Evolutionary conservation across 345 rosid species (phyloP).

Genomic region (Litchi chinensis): DNA sequence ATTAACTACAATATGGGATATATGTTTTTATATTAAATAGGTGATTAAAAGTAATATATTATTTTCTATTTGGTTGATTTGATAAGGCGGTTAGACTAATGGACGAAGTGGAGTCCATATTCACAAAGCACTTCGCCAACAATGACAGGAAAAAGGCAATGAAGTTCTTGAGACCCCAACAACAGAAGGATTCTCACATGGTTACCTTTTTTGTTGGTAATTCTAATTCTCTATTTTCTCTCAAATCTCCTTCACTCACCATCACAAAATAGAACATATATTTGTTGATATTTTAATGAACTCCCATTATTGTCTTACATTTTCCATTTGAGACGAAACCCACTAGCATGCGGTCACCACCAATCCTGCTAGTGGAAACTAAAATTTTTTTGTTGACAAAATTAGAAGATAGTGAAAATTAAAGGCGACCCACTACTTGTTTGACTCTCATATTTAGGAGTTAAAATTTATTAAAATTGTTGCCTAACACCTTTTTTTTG

Average conservation of each 20-base stretch:
- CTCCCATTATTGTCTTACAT: not conserved
- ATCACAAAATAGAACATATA: not conserved
- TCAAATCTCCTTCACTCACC: not conserved
- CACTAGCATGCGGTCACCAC: not conserved
- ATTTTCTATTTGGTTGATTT: slow-evolving; percentile 15
- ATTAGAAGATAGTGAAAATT: not conserved
- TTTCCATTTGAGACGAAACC: not conserved
- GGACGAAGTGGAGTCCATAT: slow-evolving; percentile 98
- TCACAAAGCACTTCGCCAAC: slow-evolving; percentile 95
- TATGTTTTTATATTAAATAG: not conserved
- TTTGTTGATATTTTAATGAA: not conserved
- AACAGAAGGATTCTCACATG: slow-evolving; percentile 87
- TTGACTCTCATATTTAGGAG: not conserved
- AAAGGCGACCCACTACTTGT: not conserved
- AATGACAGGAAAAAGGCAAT: slow-evolving; percentile 96
- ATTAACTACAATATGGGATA: not conserved
- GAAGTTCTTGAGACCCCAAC: slow-evolving; percentile 93
- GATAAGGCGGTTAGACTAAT: slow-evolving; percentile 78
- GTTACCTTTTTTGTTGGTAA: slow-evolving; percentile 97
- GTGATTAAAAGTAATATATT: not conserved
- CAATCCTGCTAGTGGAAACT: not conserved
- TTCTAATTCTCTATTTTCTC: not conserved
- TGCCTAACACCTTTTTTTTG: not conserved
- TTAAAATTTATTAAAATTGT: not conserved
- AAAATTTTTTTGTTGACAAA: not conserved